Conservation (phyloP, 2,329 filamentous ascomycete species). For the Diaporthe australafricana region DNA sequence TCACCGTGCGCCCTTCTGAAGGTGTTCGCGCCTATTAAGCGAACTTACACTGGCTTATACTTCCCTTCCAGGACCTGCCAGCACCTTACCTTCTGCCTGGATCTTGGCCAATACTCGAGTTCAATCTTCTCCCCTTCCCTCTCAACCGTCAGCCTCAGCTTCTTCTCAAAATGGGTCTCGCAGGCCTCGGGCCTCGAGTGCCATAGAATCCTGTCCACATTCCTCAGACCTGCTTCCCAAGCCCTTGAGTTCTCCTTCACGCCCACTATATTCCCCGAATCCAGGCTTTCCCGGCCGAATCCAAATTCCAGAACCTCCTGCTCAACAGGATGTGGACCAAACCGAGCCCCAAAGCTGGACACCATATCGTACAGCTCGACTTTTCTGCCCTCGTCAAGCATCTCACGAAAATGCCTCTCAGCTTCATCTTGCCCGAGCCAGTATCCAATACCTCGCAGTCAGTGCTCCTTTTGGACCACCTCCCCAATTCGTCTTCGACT, state of each 20-base stretch:
- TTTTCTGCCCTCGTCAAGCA: constrained; percentile 13
- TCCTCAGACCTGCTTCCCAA: constrained; percentile 39
- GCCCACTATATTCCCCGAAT: constrained; percentile 36
- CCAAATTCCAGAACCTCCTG: constrained; percentile 42
- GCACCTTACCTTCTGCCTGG: constrained; percentile 37
- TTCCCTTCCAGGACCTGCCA: constrained; percentile 37
- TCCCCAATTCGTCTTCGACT: not conserved
- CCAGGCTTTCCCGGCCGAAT: constrained; percentile 40
- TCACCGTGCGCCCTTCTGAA: not conserved
- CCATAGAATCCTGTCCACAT: constrained; percentile 40
- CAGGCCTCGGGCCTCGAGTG: constrained; percentile 40
- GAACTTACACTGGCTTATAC: not conserved
- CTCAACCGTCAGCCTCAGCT: constrained; percentile 38
- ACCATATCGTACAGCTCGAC: constrained; percentile 34
- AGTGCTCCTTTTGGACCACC: constrained; percentile 26
- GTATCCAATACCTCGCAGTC: constrained; percentile 14
- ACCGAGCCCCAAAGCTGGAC: constrained; percentile 38
- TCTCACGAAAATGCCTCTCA: constrained; percentile 6
- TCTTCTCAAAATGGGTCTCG: constrained; percentile 38
- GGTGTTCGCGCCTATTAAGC: not conserved
- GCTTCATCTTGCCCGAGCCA: constrained; percentile 33
- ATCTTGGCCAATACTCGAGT: constrained; percentile 40
- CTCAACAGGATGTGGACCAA: constrained; percentile 35
- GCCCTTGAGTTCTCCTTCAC: constrained; percentile 40
- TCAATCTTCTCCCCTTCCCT: constrained; percentile 34